Conservation (phyloP, 768 basidiomycete species). For the Gautieria morchelliformis region DNA sequence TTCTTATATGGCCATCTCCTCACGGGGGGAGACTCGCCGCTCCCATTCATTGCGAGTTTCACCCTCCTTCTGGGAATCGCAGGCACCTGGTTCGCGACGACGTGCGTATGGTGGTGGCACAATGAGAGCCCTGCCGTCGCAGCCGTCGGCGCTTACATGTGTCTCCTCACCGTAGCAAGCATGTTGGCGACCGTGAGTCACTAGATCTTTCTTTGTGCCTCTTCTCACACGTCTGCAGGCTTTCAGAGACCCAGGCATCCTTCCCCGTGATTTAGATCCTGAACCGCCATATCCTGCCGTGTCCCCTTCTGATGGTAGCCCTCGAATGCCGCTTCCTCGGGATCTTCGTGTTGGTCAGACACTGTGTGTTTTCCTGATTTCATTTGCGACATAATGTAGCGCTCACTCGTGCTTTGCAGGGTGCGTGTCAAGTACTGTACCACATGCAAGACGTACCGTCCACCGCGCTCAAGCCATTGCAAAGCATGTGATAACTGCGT, state of each 20-base stretch:
- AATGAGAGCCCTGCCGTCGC: constrained; percentile 66
- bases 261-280: constrained; percentile 80
- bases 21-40: constrained; percentile 79
- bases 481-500: constrained; percentile 99
- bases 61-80: constrained; percentile 54
- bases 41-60: constrained; percentile 67
- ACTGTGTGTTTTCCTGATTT: constrained; percentile 39
- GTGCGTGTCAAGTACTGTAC: constrained; percentile 90
- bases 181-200: constrained; percentile 68
- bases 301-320: constrained; percentile 53
- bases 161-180: constrained; percentile 56
- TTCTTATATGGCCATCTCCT: constrained; percentile 63
- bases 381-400: not conserved
- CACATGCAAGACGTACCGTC: constrained; percentile 87
- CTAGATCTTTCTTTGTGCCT: constrained; percentile 2
- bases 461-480: constrained; percentile 92
- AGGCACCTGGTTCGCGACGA: constrained; percentile 82
- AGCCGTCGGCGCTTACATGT: constrained; percentile 51
- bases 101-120: constrained; percentile 83
- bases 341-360: constrained; percentile 74
- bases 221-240: constrained; percentile 37
- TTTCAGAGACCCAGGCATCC: constrained; percentile 75
- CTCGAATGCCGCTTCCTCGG: constrained; percentile 62
- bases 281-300: constrained; percentile 67
- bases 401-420: constrained; percentile 28